phyloP scores from a whole-genome alignment of 2,329 filamentous ascomycete species.

The Neospermospora avenae region DNA sequence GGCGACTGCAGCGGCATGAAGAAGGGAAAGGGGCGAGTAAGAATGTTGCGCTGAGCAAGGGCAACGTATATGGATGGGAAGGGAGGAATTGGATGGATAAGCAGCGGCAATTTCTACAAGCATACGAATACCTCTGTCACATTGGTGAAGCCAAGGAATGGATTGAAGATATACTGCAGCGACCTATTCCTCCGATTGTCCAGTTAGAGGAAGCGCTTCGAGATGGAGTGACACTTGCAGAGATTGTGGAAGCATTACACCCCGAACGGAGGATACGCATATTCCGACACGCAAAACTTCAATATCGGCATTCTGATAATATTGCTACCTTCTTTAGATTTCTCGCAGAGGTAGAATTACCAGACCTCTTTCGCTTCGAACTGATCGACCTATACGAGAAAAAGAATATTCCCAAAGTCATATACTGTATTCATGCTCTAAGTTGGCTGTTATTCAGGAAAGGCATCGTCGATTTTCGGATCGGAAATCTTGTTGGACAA shows the following conservation, averaged over 20 bases:
- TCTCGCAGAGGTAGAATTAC: constrained; percentile 84
- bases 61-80: constrained; percentile 65
- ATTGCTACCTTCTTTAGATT: constrained; percentile 96
- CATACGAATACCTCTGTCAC: constrained; percentile 97
- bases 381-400: constrained; percentile 98
- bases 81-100: constrained; percentile 98
- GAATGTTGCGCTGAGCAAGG: constrained; percentile 45
- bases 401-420: constrained; percentile 99
- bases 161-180: constrained; percentile 90
- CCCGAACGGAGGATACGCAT: constrained; percentile 75
- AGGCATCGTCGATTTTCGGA: constrained; percentile 91
- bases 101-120: constrained; percentile 91
- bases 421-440: constrained; percentile 95
- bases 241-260: constrained; percentile 86
- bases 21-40: constrained; percentile 41
- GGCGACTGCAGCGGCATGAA: constrained; percentile 72
- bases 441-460: constrained; percentile 97
- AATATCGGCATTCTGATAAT: constrained; percentile 96
- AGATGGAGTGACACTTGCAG: constrained; percentile 90
- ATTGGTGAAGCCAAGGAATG: constrained; percentile 99
- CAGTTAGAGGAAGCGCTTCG: constrained; percentile 89
- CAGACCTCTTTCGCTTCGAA: constrained; percentile 95
- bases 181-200: constrained; percentile 84
- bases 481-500: constrained; percentile 94
- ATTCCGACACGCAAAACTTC: constrained; percentile 79